Evolutionary conservation across 139 green algal species (phyloP).

Genomic region (Medakamo hakoo): DNA sequence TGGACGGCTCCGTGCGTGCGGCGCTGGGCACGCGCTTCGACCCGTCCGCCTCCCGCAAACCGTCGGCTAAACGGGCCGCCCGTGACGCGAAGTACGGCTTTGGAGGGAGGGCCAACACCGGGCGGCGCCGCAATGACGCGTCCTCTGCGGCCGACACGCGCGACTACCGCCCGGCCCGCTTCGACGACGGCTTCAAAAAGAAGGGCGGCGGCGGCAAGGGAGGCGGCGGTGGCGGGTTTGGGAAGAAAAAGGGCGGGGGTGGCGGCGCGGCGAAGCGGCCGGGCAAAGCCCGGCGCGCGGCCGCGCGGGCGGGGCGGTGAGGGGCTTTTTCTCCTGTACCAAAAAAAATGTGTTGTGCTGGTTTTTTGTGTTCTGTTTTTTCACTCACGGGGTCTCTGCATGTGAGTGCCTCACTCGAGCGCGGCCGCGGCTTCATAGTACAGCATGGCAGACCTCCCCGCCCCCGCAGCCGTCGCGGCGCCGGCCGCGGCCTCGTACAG

Average conservation of each 20-base stretch:
- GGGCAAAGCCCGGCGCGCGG: constrained; percentile 32
- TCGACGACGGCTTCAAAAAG: constrained; percentile 7
- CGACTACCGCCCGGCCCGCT: constrained; percentile 25
- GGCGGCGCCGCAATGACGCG: constrained; percentile 83
- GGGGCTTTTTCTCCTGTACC: not conserved
- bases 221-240: constrained; percentile 4
- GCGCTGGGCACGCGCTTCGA: no score
- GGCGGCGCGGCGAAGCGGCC: constrained; percentile 20
- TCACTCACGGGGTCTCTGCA: not conserved
- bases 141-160: constrained; percentile 57
- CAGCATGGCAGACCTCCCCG: not conserved
- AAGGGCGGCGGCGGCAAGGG: constrained; percentile 3
- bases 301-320: not conserved
- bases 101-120: constrained; percentile 65
- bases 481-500: not conserved
- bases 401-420: not conserved
- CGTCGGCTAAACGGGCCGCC: constrained; percentile 32
- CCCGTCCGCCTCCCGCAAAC: no score
- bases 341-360: not conserved
- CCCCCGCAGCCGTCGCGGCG: not conserved
- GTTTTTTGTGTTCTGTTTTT: not conserved
- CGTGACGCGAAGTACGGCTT: constrained; percentile 66
- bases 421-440: not conserved
- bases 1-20: no score
- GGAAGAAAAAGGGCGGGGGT: constrained; percentile 9